These are phyloP conservation scores for Clausena lansium DNA, from an alignment of 345 rosid genomes.

Conservation along the genomic window DNA sequence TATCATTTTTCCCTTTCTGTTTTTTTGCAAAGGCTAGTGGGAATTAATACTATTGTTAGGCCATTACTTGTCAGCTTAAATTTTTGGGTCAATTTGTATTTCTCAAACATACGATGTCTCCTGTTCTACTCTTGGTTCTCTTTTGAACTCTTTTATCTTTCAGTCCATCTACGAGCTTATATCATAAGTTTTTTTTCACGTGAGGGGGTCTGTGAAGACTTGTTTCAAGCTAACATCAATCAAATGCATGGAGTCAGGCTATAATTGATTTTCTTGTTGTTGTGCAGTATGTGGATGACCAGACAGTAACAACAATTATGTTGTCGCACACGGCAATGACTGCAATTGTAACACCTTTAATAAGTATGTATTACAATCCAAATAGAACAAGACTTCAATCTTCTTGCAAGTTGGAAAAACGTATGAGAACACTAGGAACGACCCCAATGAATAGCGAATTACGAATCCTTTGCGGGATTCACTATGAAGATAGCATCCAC, in stretches of 20 bases:
- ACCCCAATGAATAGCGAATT: slow-evolving; percentile 11
- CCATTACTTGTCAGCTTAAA: background rate
- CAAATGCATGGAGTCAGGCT: no score
- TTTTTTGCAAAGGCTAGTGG: no score
- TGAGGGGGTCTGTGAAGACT: no score
- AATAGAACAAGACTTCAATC: background rate
- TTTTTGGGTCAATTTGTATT: background rate
- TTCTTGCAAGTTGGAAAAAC: background rate
- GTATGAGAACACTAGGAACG: slow-evolving; percentile 15
- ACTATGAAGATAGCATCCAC: slow-evolving; percentile 29
- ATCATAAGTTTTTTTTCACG: no score
- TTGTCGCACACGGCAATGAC: slow-evolving; percentile 23
- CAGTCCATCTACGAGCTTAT: no score
- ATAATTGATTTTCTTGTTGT: background rate
- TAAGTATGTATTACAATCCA: slow-evolving; percentile 23
- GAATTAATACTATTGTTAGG: background rate
- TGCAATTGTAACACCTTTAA: slow-evolving; percentile 12
- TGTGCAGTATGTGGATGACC: slow-evolving; percentile 26
- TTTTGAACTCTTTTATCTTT: no score
- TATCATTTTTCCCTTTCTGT: no score
- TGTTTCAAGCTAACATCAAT: no score
- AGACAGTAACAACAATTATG: slow-evolving; percentile 17
- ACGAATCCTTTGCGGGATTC: slow-evolving; percentile 30
- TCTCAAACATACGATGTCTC: no score
- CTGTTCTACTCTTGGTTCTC: no score